Percentiles rank a stretch among this genome's conserved stretches.
phyloP scores from a whole-genome alignment of 106 monocot genomes.

The Platanthera guangdongensis region DNA sequence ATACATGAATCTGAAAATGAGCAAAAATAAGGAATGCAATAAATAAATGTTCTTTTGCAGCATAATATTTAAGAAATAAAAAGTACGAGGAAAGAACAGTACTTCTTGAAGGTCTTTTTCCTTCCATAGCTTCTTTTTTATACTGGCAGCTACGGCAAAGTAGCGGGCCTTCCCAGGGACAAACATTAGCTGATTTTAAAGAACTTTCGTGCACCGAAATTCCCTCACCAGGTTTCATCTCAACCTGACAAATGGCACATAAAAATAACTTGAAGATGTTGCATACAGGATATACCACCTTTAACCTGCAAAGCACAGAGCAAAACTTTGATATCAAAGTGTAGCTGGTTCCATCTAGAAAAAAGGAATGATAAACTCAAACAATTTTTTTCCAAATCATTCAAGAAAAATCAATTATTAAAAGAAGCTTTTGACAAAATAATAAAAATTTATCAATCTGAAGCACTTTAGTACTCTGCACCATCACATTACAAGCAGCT shows the following conservation, averaged over 20 bases:
- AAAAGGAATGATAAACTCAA: not conserved
- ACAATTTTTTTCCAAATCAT: not conserved
- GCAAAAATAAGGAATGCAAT: not conserved
- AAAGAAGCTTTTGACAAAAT: too few species aligned
- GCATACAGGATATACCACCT: slow-evolving; percentile 37
- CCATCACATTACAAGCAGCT: too few species aligned
- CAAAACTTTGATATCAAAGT: not conserved
- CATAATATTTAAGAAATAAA: not conserved
- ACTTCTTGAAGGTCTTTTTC: slow-evolving; percentile 32
- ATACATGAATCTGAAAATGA: not conserved
- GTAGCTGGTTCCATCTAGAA: not conserved
- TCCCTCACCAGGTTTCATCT: slow-evolving; percentile 81
- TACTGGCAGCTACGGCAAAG: slow-evolving; percentile 63
- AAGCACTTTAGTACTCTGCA: too few species aligned
- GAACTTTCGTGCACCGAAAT: slow-evolving; percentile 45
- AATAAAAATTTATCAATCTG: too few species aligned
- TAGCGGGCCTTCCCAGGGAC: slow-evolving; percentile 70
- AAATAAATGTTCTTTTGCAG: not conserved
- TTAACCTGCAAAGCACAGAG: slow-evolving; percentile 39
- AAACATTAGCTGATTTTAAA: slow-evolving; percentile 16
- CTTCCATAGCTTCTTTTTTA: slow-evolving; percentile 92
- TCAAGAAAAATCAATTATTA: not conserved
- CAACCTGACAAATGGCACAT: slow-evolving; percentile 76
- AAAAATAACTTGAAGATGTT: slow-evolving; percentile 64
- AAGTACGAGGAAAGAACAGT: not conserved